Evolutionary conservation across 352 stramenopile species (phyloP).

Genomic region (Thalassiosira hispida): DNA sequence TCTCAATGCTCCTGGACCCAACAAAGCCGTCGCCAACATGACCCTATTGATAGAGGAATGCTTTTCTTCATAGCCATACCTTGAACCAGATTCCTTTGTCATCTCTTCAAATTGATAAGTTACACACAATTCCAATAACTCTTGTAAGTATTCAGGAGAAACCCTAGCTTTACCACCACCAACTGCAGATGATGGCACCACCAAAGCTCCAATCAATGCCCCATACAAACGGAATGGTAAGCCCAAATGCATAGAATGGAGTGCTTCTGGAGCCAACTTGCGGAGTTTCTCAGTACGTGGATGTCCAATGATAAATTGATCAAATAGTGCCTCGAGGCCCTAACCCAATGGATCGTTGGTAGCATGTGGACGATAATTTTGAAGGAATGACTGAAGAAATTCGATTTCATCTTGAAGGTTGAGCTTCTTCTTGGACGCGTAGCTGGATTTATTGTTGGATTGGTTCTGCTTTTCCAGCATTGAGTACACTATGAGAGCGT

Average conservation of each 20-base stretch:
- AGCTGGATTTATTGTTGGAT: background rate
- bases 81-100: background rate
- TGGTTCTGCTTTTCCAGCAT: slow-evolving; percentile 6
- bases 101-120: slow-evolving; percentile 2
- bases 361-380: slow-evolving; percentile 4
- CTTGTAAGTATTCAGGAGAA: background rate
- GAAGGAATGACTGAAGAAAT: background rate
- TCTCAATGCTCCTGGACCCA: background rate
- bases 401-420: background rate
- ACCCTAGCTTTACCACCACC: background rate
- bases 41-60: slow-evolving; percentile 1
- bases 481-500: slow-evolving; percentile 24
- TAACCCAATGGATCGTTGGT: slow-evolving; percentile 26
- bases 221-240: slow-evolving; percentile 18
- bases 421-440: background rate
- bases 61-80: background rate
- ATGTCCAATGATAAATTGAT: slow-evolving; percentile 21
- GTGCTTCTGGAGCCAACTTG: background rate
- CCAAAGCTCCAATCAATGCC: slow-evolving; percentile 15
- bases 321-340: slow-evolving; percentile 25
- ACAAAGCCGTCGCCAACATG: slow-evolving; percentile 14
- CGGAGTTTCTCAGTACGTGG: slow-evolving; percentile 9
- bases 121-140: slow-evolving; percentile 2
- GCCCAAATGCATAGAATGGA: background rate
- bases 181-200: background rate